Base-by-base conservation (phyloP, 495 filamentous ascomycete genomes). In the Opeltia flavorubescens region DNA sequence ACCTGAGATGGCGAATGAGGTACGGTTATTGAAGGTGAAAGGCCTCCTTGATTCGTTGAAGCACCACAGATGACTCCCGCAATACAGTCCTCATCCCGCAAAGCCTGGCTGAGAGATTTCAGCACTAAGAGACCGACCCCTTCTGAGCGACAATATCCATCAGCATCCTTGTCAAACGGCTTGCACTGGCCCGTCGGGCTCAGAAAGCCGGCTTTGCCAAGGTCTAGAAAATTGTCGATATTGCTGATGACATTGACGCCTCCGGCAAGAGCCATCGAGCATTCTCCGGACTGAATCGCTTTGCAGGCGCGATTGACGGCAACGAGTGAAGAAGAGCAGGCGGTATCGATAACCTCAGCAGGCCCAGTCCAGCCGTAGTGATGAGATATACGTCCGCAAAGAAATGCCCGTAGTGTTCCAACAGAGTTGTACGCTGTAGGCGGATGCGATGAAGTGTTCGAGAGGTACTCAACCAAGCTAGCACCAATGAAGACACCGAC, bases 121-220 rank as follows among this genome's bases (percentile, higher is more conserved):
- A 88, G 62, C 27, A 82, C 67, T 23, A 88, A 71, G 2, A 73
- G 72, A 0, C 69, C 83, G 44, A 75, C 72, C 13, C 69, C 76
- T 45, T 88, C 83, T 0, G 71, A 81, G 36, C 83, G 72, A 56
- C 81, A 86, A 59, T 86, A 88, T 0, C 83, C 83, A 53, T 86
- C 76, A 3, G 82, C 82, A 9, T 70, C 66, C 35, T 74, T 69
- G 55, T 85, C 81, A 46, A 86, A 86, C 0, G 83, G 75, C 44
- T 86, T 85, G 57, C 81, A 86, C 4, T 55, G 54, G 0, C 69
- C 69, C 0, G 61, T 70, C 0, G 61, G 59, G 20, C 61, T 68
- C 0, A 70, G 34, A 43, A 72, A 70, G 4, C 55, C 59, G 1
- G 55, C 67, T 0, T 50, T 66, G 11, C 51, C 52, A 1, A 68